Conservation (phyloP, 2,329 filamentous ascomycete genomes). For the Clonostachys sp. region DNA sequence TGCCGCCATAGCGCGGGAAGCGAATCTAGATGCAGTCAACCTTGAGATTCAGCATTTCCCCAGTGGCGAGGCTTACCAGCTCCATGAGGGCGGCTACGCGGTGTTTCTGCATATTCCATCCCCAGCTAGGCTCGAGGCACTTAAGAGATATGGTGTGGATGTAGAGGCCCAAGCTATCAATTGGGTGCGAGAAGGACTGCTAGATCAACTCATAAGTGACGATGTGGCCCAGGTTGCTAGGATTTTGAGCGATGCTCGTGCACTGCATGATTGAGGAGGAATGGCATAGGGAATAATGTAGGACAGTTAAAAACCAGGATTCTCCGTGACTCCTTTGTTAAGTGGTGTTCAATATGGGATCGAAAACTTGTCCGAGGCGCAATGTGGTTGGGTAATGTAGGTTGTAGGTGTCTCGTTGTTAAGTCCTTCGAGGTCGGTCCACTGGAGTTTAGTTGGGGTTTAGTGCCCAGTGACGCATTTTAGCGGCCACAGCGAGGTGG, state of each 20-base stretch:
- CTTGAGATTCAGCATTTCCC: conserved; percentile 5
- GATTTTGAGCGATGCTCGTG: conserved; percentile 1
- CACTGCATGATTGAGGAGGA: not conserved
- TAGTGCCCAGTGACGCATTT: no score
- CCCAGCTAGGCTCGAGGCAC: not conserved
- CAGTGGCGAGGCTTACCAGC: conserved; percentile 3
- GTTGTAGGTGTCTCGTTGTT: no score
- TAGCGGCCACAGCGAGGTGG: no score
- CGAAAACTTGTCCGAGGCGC: no score
- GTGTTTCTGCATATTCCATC: conserved; percentile 1
- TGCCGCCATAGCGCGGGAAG: conserved; percentile 2
- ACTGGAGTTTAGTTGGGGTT: no score
- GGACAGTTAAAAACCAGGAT: no score
- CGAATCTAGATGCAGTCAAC: conserved; percentile 4
- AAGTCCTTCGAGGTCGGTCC: no score
- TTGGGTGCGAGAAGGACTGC: conserved; percentile 4
- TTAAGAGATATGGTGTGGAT: conserved; percentile 4
- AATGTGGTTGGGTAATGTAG: no score
- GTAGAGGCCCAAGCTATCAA: conserved; percentile 2
- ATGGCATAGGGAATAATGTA: no score
- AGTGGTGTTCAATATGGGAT: no score
- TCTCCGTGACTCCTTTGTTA: no score
- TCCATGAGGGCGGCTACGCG: conserved; percentile 2
- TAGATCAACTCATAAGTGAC: conserved; percentile 5
- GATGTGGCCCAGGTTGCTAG: conserved; percentile 3